A percentile compares a stretch with the other conserved stretches of the same genome.
These are phyloP conservation scores for Penicillium salamii DNA, from an alignment of 495 filamentous ascomycete species.

Conservation along the genomic window DNA sequence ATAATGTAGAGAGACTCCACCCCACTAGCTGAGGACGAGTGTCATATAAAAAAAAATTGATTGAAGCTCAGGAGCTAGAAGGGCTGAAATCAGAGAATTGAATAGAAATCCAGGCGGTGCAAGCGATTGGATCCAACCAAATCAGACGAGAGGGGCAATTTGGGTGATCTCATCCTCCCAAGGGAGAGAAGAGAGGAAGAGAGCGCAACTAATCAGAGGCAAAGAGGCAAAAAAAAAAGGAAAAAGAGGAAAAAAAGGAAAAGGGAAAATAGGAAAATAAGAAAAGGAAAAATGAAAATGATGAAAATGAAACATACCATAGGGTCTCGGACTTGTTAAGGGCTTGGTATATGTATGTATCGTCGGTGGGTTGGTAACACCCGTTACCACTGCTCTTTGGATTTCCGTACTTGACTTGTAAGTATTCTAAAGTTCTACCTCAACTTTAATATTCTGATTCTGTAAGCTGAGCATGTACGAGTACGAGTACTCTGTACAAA, in stretches of 20 bases:
- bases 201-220: slow-evolving; percentile 6
- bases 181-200: slow-evolving; percentile 9
- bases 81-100: slow-evolving; percentile 1
- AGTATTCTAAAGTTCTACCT: too few species aligned
- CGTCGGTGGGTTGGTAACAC: background rate
- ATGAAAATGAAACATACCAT: slow-evolving; percentile 15
- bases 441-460: too few species aligned
- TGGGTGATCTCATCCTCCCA: slow-evolving; percentile 8
- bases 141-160: slow-evolving; percentile 5
- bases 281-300: background rate
- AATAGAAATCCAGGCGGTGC: slow-evolving; percentile 8
- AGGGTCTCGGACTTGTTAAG: slow-evolving; percentile 15
- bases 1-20: background rate
- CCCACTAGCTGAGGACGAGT: slow-evolving; percentile 1
- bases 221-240: slow-evolving; percentile 15
- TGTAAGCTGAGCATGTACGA: too few species aligned
- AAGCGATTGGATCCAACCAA: slow-evolving; percentile 8
- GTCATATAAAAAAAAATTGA: background rate
- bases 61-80: slow-evolving; percentile 3
- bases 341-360: slow-evolving; percentile 14
- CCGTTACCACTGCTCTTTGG: too few species aligned
- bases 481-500: too few species aligned
- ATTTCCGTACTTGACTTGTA: too few species aligned
- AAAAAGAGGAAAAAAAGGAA: too few species aligned
- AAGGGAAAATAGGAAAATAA: slow-evolving; percentile 12